These are phyloP conservation scores for Rhinocladiella similis DNA, from an alignment of 2,329 filamentous ascomycete genomes.

Conservation along the genomic window DNA sequence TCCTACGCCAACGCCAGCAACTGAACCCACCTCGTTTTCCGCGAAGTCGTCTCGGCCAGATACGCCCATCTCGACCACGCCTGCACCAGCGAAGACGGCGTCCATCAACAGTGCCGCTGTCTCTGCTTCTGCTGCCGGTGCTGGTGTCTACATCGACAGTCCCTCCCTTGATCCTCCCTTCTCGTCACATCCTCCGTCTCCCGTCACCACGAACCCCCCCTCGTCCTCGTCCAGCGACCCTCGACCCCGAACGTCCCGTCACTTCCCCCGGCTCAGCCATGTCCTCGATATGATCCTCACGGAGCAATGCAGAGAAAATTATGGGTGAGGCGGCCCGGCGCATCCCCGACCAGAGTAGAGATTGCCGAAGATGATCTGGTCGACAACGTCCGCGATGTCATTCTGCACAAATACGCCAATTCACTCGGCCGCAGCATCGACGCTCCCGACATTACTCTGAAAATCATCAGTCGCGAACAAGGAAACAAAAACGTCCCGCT, in stretches of 20 bases:
- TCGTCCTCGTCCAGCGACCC: conserved; percentile 21
- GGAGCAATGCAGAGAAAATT: conserved; percentile 65
- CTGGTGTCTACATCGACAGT: background rate
- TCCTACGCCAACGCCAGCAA: background rate
- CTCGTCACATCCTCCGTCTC: background rate
- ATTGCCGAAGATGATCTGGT: conserved; percentile 87
- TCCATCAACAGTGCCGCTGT: background rate
- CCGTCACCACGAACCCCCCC: conserved; percentile 1
- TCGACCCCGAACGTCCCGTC: conserved; percentile 18
- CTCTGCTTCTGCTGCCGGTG: background rate
- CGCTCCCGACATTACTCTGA: conserved; percentile 81
- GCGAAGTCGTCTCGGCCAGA: conserved; percentile 33
- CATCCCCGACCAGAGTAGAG: conserved; percentile 82
- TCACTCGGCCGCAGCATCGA: conserved; percentile 87
- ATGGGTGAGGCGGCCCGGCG: conserved; percentile 87
- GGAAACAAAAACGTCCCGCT: conserved; percentile 42
- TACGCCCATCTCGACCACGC: conserved; percentile 30
- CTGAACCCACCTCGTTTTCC: conserved; percentile 12
- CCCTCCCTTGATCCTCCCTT: background rate
- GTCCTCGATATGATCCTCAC: conserved; percentile 28
- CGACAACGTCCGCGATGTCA: conserved; percentile 90
- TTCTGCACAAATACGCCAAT: conserved; percentile 90
- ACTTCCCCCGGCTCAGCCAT: conserved; percentile 8
- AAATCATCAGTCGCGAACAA: conserved; percentile 69
- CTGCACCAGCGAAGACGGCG: conserved; percentile 1